Percentiles rank a stretch among this genome's conserved stretches.
Conservation (phyloP, 495 filamentous ascomycete genomes). For the Neurospora discreta region DNA sequence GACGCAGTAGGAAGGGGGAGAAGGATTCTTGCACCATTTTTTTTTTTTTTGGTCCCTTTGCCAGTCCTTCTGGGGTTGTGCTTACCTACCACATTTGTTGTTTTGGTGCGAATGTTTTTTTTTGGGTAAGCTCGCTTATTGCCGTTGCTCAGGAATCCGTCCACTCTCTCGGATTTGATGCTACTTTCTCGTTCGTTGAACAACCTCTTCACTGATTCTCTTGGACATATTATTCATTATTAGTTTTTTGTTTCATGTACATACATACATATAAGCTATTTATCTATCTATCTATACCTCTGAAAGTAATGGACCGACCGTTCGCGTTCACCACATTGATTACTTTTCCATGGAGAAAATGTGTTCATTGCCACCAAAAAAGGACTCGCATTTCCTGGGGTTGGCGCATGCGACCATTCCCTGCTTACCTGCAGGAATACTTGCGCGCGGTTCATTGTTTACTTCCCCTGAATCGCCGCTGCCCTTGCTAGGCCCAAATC, state of each 20-base stretch:
- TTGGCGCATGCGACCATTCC: not conserved
- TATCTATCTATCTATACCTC: not conserved
- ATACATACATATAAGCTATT: not conserved
- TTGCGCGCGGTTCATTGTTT: not conserved
- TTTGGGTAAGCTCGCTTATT: not conserved
- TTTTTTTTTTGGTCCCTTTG: too few species aligned
- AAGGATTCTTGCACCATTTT: not conserved
- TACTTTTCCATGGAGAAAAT: not conserved
- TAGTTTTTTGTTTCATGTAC: not conserved
- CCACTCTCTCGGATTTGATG: not conserved
- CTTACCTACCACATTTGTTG: not conserved
- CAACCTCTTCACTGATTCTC: not conserved
- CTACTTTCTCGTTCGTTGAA: not conserved
- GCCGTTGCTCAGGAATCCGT: not conserved
- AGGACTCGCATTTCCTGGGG: not conserved
- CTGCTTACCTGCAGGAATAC: not conserved
- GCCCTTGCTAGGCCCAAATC: not conserved
- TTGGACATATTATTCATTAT: not conserved
- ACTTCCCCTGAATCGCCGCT: not conserved
- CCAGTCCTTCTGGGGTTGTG: not conserved
- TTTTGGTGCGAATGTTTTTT: not conserved
- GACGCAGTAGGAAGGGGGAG: not conserved
- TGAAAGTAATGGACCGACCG: not conserved
- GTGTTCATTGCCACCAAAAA: not conserved
- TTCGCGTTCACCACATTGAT: not conserved